A percentile compares a stretch with the other conserved stretches of the same genome.
These are phyloP conservation scores for Xerocomellus amylosporus DNA, from an alignment of 768 basidiomycete genomes.

Conservation along the genomic window DNA sequence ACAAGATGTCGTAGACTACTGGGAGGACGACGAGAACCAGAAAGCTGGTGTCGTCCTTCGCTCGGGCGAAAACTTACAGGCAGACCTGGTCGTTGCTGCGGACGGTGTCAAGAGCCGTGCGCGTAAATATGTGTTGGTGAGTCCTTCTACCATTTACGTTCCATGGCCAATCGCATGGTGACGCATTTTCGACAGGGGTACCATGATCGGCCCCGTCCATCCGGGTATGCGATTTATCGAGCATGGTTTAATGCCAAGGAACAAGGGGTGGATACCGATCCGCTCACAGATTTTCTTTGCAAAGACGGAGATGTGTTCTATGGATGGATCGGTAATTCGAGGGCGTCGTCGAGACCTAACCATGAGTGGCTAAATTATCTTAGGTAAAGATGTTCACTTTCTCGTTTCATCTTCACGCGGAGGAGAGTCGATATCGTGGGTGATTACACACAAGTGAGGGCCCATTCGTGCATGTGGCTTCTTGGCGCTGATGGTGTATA, in stretches of 20 bases:
- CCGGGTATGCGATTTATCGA: conserved; percentile 29
- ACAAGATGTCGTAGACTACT: conserved; percentile 23
- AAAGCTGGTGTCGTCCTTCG: conserved; percentile 16
- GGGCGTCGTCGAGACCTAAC: neutral
- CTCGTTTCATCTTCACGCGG: conserved; percentile 13
- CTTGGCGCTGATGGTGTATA: conserved; percentile 3
- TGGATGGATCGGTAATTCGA: conserved; percentile 23
- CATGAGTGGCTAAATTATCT: neutral
- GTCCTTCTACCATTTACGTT: neutral
- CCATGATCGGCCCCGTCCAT: conserved; percentile 25
- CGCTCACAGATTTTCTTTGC: conserved; percentile 18
- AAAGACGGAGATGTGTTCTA: conserved; percentile 20
- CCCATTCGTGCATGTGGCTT: neutral
- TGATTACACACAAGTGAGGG: conserved; percentile 23
- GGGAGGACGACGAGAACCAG: conserved; percentile 6
- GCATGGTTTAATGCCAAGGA: conserved; percentile 29
- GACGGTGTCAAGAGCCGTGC: conserved; percentile 29
- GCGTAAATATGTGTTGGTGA: conserved; percentile 22
- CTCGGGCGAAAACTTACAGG: conserved; percentile 14
- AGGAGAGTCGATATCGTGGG: conserved; percentile 17
- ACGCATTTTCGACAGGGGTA: conserved; percentile 17
- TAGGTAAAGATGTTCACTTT: conserved; percentile 23
- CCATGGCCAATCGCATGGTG: neutral
- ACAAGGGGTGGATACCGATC: conserved; percentile 22
- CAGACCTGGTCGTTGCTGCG: conserved; percentile 29